These are phyloP conservation scores for Epichloe gansuensis DNA, from an alignment of 2,329 filamentous ascomycete genomes.

Conservation along the genomic window DNA sequence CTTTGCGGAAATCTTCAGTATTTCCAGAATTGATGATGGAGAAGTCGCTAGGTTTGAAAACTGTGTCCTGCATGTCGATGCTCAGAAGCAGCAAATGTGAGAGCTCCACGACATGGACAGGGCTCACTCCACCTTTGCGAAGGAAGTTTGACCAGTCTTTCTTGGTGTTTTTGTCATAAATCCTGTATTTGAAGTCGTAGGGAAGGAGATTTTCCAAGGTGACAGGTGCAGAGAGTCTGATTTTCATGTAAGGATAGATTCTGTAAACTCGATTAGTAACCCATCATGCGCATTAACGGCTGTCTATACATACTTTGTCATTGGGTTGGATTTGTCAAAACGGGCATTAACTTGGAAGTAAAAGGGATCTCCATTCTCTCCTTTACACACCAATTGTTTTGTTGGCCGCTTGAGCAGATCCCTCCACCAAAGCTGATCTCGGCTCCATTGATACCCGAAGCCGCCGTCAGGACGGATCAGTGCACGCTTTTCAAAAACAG, in stretches of 20 bases:
- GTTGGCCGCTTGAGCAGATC: conserved; percentile 78
- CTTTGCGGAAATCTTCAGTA: conserved; percentile 78
- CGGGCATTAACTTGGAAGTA: conserved; percentile 92
- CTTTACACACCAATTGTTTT: conserved; percentile 76
- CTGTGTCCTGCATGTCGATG: conserved; percentile 91
- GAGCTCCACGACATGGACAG: conserved; percentile 91
- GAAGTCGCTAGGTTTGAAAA: conserved; percentile 91
- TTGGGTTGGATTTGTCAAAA: conserved; percentile 72
- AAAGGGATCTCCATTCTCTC: conserved; percentile 79
- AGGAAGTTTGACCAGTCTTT: conserved; percentile 99
- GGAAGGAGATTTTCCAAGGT: conserved; percentile 90
- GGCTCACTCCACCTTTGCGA: conserved; percentile 89
- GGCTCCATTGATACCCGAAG: conserved; percentile 93
- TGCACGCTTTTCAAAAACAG: conserved; percentile 78
- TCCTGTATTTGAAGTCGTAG: conserved; percentile 98
- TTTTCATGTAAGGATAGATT: conserved; percentile 86
- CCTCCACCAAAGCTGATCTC: conserved; percentile 82
- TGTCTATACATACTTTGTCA: conserved; percentile 47
- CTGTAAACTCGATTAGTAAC: conserved; percentile 23
- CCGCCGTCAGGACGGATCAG: conserved; percentile 86
- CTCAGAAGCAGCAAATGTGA: conserved; percentile 88
- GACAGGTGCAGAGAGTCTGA: conserved; percentile 83
- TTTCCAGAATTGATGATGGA: conserved; percentile 88
- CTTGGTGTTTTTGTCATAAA: conserved; percentile 97
- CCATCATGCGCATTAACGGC: not conserved